Evolutionary conservation across 495 filamentous ascomycete species (phyloP).

Genomic region (Tuber microsphaerosporum): DNA sequence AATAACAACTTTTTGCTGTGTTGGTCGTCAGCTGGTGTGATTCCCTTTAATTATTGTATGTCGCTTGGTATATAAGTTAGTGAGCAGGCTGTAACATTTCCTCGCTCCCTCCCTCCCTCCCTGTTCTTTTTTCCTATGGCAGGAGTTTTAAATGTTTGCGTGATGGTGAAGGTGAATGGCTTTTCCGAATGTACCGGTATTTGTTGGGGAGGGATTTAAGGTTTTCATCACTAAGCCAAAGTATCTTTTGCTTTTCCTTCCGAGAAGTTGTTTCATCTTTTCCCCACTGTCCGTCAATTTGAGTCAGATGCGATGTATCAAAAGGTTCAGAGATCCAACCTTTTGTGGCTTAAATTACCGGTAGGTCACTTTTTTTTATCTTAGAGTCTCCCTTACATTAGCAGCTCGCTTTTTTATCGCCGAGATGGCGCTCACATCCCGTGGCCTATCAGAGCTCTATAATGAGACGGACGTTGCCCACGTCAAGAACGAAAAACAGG

Average conservation of each 20-base stretch:
- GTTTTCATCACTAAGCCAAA: not conserved
- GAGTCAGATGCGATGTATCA: slow-evolving; percentile 1
- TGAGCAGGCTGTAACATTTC: not conserved
- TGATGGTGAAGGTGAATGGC: not conserved
- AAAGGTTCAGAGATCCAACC: not conserved
- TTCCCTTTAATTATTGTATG: not conserved
- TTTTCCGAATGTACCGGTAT: not conserved
- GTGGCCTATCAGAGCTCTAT: not conserved
- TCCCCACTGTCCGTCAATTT: not conserved
- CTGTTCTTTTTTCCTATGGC: not conserved
- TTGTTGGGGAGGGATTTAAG: not conserved
- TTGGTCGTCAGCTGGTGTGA: not conserved
- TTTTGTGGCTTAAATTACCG: not conserved
- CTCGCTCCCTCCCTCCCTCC: not conserved
- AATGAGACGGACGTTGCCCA: not conserved
- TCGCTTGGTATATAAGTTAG: not conserved
- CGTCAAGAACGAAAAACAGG: not conserved
- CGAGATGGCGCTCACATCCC: not conserved
- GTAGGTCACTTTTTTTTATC: not conserved
- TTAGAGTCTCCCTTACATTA: not conserved
- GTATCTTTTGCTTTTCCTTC: not conserved
- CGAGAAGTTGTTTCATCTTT: not conserved
- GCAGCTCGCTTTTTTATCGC: not conserved
- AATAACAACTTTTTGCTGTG: not conserved
- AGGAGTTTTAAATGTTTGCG: not conserved